phyloP scores from a whole-genome alignment of 345 rosid species.

The Syzygium oleosum region DNA sequence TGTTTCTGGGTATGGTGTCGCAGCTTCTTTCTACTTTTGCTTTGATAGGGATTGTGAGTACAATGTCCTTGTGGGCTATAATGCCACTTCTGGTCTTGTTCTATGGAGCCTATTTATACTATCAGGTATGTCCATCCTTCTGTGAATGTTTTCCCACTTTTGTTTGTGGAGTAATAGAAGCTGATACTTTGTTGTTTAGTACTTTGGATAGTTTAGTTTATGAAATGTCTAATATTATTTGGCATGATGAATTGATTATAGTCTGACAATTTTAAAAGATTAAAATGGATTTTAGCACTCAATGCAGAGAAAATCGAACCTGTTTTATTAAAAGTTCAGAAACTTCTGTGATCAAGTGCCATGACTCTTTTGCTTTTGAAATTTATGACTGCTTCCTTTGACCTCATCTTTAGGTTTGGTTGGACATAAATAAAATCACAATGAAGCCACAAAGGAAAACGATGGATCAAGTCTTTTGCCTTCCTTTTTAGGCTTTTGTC shows the following conservation, averaged over 20 bases:
- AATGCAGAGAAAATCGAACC: background rate
- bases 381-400: background rate
- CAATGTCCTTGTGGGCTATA: slow-evolving; percentile 96
- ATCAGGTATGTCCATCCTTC: slow-evolving; percentile 50
- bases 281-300: background rate
- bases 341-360: background rate
- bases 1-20: slow-evolving; percentile 75
- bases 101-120: slow-evolving; percentile 85
- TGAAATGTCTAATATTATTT: background rate
- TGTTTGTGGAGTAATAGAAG: background rate
- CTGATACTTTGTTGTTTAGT: background rate
- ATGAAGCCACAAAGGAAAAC: background rate
- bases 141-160: background rate
- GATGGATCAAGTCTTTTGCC: background rate
- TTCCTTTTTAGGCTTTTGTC: background rate
- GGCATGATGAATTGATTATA: background rate
- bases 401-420: background rate
- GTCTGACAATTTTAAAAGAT: background rate
- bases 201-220: background rate
- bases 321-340: background rate
- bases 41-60: slow-evolving; percentile 95
- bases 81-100: slow-evolving; percentile 91
- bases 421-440: background rate
- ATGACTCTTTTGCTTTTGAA: background rate
- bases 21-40: slow-evolving; percentile 93